Evolutionary conservation across 2,329 filamentous ascomycete species (phyloP).

Genomic region (Botrytis galanthina): DNA sequence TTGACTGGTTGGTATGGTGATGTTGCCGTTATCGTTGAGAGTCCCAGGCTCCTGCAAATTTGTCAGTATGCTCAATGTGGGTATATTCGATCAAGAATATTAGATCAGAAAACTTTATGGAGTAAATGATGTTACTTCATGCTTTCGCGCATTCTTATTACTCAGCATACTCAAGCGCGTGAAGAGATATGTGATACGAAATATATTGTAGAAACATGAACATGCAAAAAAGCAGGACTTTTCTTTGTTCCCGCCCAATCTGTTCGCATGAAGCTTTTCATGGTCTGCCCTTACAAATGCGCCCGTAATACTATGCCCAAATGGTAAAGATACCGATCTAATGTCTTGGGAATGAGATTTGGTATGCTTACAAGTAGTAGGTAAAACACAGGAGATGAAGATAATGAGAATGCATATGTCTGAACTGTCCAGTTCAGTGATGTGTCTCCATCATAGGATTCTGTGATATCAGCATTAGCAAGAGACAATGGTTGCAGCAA

Average conservation of each 20-base stretch:
- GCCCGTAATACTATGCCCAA: not conserved
- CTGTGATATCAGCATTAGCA: not conserved
- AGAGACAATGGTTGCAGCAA: not conserved
- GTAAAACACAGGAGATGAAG: slow-evolving; percentile 14
- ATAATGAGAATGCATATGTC: slow-evolving; percentile 9
- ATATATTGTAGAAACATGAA: not conserved
- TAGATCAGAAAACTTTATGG: not conserved
- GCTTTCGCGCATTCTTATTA: not conserved
- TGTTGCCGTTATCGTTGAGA: slow-evolving; percentile 10
- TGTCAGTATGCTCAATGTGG: not conserved
- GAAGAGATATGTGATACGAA: not conserved
- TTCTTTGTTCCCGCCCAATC: not conserved
- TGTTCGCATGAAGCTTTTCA: not conserved
- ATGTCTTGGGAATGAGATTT: not conserved
- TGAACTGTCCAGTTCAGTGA: slow-evolving; percentile 20
- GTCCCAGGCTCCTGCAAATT: not conserved
- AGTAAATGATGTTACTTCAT: not conserved
- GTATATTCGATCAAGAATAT: not conserved
- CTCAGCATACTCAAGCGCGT: not conserved
- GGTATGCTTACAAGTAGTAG: slow-evolving; percentile 18
- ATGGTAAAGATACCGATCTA: not conserved
- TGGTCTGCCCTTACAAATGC: not conserved
- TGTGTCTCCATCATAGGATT: slow-evolving; percentile 12
- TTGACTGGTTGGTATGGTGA: not conserved
- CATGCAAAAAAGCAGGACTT: not conserved